phyloP scores from a whole-genome alignment of 1,139 yeast species.

The Petasospora rhodanensis region DNA sequence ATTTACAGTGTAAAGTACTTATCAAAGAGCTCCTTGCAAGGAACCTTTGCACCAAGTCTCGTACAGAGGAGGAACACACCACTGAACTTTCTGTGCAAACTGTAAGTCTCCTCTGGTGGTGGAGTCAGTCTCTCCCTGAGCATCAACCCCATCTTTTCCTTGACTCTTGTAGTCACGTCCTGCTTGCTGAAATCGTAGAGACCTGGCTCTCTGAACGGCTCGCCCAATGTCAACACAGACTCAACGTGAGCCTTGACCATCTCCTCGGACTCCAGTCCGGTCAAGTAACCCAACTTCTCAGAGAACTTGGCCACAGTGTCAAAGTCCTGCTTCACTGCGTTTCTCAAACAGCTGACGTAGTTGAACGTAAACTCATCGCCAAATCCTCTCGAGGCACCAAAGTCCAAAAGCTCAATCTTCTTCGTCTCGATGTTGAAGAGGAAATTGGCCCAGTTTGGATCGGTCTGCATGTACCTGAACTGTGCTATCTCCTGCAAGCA shows the following conservation, averaged over 20 bases:
- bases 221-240: slow-evolving; percentile 86
- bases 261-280: slow-evolving; percentile 81
- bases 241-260: slow-evolving; percentile 94
- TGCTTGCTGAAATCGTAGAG: slow-evolving; percentile 72
- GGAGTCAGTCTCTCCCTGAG: slow-evolving; percentile 88
- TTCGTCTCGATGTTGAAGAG: slow-evolving; percentile 63
- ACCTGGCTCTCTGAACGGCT: slow-evolving; percentile 64
- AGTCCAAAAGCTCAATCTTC: slow-evolving; percentile 81
- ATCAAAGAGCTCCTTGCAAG: slow-evolving; percentile 71
- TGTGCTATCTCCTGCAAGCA: slow-evolving; percentile 81
- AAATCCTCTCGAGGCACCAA: slow-evolving; percentile 90
- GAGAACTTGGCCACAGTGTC: slow-evolving; percentile 62
- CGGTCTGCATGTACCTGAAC: slow-evolving; percentile 95
- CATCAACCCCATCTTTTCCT: slow-evolving; percentile 84
- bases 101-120: slow-evolving; percentile 97
- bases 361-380: slow-evolving; percentile 60
- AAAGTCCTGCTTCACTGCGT: slow-evolving; percentile 71
- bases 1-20: slow-evolving; percentile 35
- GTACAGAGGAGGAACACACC: slow-evolving; percentile 93
- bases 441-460: slow-evolving; percentile 99
- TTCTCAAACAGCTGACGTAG: slow-evolving; percentile 70
- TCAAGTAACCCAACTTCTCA: slow-evolving; percentile 74
- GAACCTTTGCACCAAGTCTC: slow-evolving; percentile 75
- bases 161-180: slow-evolving; percentile 89
- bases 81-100: slow-evolving; percentile 88